These are phyloP conservation scores for Thelonectria olida DNA, from an alignment of 2,329 filamentous ascomycete genomes.

Conservation along the genomic window DNA sequence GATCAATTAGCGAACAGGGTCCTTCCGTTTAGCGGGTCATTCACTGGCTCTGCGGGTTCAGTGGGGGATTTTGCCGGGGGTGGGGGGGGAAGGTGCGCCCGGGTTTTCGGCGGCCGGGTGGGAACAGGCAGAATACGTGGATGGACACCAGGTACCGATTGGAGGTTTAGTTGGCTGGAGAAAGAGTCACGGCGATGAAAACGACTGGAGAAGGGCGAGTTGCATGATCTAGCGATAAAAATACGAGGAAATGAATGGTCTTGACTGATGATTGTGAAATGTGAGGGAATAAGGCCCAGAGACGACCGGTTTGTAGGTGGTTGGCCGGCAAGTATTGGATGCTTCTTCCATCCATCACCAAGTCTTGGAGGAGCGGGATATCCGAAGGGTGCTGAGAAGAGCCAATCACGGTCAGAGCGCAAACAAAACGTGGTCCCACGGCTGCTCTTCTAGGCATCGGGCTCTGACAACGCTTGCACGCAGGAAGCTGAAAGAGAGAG, in stretches of 20 bases:
- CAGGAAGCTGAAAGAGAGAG: neutral
- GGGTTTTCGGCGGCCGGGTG: neutral
- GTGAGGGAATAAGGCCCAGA: neutral
- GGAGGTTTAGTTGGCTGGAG: neutral
- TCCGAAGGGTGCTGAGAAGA: neutral
- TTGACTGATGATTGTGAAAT: neutral
- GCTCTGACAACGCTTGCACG: too few species aligned
- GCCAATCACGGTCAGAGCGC: conserved; percentile 23
- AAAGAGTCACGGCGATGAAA: neutral
- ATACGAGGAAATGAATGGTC: neutral
- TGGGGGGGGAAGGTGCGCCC: neutral
- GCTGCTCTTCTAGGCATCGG: neutral
- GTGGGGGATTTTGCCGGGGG: neutral
- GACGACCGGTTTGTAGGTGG: neutral
- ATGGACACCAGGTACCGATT: neutral
- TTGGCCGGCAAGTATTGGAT: neutral
- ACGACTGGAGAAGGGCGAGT: neutral
- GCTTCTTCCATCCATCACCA: neutral
- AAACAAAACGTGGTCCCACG: conserved; percentile 13
- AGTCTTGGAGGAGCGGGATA: too few species aligned
- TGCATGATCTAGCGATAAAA: neutral
- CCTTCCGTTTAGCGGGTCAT: neutral
- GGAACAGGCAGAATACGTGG: neutral
- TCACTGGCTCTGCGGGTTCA: neutral
- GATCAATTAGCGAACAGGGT: neutral